Percentiles rank a stretch among this genome's conserved stretches.
These are phyloP conservation scores for Lichtheimia ornata DNA, from an alignment of 371 early-diverging fungal species.

Conservation along the genomic window DNA sequence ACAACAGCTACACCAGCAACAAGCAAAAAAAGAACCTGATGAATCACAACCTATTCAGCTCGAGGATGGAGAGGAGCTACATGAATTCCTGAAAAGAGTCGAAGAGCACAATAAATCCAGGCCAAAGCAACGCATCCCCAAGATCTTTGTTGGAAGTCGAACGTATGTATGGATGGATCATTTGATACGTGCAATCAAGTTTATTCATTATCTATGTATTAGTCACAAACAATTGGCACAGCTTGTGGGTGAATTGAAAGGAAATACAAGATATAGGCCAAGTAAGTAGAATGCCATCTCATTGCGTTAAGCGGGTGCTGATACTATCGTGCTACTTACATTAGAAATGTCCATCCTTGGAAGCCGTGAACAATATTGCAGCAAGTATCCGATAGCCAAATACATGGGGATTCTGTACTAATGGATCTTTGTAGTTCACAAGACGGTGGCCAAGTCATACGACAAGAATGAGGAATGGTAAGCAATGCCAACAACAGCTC, in stretches of 20 bases:
- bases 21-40: conserved; percentile 1
- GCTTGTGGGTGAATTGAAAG: conserved; percentile 51
- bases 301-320: neutral
- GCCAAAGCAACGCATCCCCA: conserved; percentile 16
- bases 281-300: conserved; percentile 24
- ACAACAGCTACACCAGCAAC: neutral
- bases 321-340: neutral
- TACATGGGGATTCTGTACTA: neutral
- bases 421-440: conserved; percentile 33
- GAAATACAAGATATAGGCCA: conserved; percentile 55
- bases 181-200: neutral
- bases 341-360: conserved; percentile 56
- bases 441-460: conserved; percentile 29
- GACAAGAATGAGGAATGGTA: conserved; percentile 56
- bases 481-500: neutral
- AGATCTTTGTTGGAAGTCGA: conserved; percentile 58
- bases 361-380: conserved; percentile 59
- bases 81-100: neutral
- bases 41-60: neutral
- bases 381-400: conserved; percentile 18
- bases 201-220: neutral
- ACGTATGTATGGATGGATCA: conserved; percentile 37
- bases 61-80: conserved; percentile 7
- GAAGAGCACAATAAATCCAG: neutral
- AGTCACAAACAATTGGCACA: conserved; percentile 63